phyloP scores from a whole-genome alignment of 768 basidiomycete species.

The Lentinus tigrinus region DNA sequence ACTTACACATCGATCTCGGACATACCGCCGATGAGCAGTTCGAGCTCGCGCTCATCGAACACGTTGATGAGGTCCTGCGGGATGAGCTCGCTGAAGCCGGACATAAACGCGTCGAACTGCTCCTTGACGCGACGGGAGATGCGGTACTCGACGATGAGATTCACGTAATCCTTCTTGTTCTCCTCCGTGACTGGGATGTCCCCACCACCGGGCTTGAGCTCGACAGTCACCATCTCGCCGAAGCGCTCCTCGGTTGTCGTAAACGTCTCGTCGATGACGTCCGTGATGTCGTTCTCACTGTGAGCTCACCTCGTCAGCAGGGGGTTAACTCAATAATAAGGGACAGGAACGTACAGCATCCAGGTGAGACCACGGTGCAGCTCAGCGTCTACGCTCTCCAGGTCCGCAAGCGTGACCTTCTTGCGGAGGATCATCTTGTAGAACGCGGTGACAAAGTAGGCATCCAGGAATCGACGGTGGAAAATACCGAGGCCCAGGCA shows the following conservation, averaged over 20 bases:
- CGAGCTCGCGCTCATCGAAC: conserved; percentile 97
- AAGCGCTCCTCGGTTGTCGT: conserved; percentile 97
- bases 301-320: conserved; percentile 14
- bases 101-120: conserved; percentile 99
- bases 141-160: conserved; percentile 92
- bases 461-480: conserved; percentile 98
- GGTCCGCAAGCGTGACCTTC: conserved; percentile 89
- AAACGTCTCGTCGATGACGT: conserved; percentile 97
- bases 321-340: not conserved
- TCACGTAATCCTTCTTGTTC: conserved; percentile 99
- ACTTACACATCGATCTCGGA: conserved; percentile 98
- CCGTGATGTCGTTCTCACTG: conserved; percentile 97
- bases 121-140: conserved; percentile 97
- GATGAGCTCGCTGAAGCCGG: conserved; percentile 99
- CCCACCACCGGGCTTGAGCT: conserved; percentile 85
- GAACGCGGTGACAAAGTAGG: conserved; percentile 99
- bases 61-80: conserved; percentile 98
- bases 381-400: conserved; percentile 97
- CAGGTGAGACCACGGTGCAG: conserved; percentile 93
- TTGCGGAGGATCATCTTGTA: conserved; percentile 99
- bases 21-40: conserved; percentile 97
- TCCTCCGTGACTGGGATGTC: conserved; percentile 90
- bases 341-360: conserved; percentile 79
- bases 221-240: conserved; percentile 96
- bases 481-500: conserved; percentile 96